Base-by-base conservation (phyloP, 805 yeast genomes). In the Candida coleopterorum region DNA sequence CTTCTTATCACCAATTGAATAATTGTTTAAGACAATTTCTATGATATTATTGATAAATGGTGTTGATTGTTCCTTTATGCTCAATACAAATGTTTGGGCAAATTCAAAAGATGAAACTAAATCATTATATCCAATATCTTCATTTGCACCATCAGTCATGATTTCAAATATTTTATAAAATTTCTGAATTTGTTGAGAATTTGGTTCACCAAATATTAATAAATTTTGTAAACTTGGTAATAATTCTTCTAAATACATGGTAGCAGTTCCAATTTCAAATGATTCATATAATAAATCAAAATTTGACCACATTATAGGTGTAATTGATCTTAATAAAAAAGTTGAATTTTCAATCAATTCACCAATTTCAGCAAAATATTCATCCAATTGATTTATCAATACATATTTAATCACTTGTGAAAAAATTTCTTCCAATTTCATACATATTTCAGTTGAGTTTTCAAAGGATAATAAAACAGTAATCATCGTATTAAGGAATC, bases 401-500 rank as follows among this genome's bases (percentile, higher is more conserved):
- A 89, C 83, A 45, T 72, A 76, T 41, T 73, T 73, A 30, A 87
- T 75, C 11, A 81, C 79, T 5, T 95, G 94, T 33, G 72, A 61
- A 34, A 85, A 74, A 5, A 79, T 75, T 37, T 74, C 79, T 51
- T 85, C 87, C 34, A 89, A 66, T 52, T 69, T 71, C 17, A 58
- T 60, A 11, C 86, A 80, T 34, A 83, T 71, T 28, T 78, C 84
- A 7, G 68, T 67, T 2, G 96, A 81, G 52, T 81, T 83, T 56
- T 93, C 95, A 62, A 89, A 78, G 4, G 95, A 80, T 34, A 85
- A 60, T 27, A 90, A 61, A 36, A 90, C 81, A 0, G 96, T 86
- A 22, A 83, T 76, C 62, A 89, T 74, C 2, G 96, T 89, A 47
- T 81, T 81, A 44, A 90, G 58, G 23, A 88, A 72, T 10, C 96